Evolutionary conservation across 1,284 basidiomycete species (phyloP).

Genomic region (Leccinum subrobustum): DNA sequence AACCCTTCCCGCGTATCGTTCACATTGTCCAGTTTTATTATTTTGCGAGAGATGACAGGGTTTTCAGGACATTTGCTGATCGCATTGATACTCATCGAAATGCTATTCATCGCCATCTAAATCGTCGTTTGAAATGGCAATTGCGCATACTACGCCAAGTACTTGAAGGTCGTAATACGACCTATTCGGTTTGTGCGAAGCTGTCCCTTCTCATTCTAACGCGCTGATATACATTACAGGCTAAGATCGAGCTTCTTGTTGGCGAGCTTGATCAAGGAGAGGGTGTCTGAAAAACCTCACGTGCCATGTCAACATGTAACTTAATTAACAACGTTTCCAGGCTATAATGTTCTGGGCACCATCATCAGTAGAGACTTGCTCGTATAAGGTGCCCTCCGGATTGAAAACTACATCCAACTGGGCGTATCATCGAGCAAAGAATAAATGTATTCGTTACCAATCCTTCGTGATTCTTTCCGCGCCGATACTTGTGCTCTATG

Average conservation of each 20-base stretch:
- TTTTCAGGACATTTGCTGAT: constrained; percentile 69
- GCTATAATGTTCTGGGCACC: background rate
- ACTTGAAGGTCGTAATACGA: constrained; percentile 62
- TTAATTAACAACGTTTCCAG: background rate
- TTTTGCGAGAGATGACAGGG: constrained; percentile 79
- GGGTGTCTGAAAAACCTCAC: constrained; percentile 39
- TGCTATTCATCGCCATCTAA: constrained; percentile 48
- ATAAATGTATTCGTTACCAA: constrained; percentile 16
- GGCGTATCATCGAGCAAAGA: constrained; percentile 85
- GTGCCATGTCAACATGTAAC: constrained; percentile 4
- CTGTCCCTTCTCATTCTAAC: background rate
- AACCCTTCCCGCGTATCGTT: constrained; percentile 2
- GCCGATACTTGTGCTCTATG: constrained; percentile 3
- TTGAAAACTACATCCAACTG: constrained; percentile 56
- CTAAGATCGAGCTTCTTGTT: constrained; percentile 60
- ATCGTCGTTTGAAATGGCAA: constrained; percentile 69
- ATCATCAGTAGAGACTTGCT: constrained; percentile 41
- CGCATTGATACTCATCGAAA: constrained; percentile 52
- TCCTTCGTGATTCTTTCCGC: background rate
- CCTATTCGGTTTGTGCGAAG: constrained; percentile 54
- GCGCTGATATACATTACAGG: constrained; percentile 39
- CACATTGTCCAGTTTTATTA: constrained; percentile 57
- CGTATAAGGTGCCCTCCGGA: constrained; percentile 80
- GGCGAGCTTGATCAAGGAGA: constrained; percentile 62
- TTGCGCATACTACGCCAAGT: constrained; percentile 57